phyloP scores from a whole-genome alignment of 805 yeast genomes.

The Starmerella potacharoeniae region DNA sequence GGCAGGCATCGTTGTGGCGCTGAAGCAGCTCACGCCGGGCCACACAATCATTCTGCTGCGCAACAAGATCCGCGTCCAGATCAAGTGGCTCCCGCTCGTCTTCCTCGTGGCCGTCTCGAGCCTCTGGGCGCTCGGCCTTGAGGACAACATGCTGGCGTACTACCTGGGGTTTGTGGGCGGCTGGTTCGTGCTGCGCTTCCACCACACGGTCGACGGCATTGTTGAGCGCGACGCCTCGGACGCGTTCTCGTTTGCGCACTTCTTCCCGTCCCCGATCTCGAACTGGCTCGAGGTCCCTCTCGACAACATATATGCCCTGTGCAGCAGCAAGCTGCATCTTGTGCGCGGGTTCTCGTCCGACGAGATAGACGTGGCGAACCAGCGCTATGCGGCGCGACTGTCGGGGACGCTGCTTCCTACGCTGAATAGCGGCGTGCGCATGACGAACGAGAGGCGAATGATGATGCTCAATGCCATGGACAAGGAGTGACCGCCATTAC shows the following conservation, averaged over 20 bases:
- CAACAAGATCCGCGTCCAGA: conserved; percentile 35
- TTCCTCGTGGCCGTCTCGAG: conserved; percentile 26
- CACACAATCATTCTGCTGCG: conserved; percentile 42
- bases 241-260: conserved; percentile 68
- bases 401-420: conserved; percentile 21
- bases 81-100: conserved; percentile 34
- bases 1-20: conserved; percentile 49
- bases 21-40: conserved; percentile 55
- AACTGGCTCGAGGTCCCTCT: conserved; percentile 44
- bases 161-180: conserved; percentile 46
- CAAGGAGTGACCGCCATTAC: no score
- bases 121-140: conserved; percentile 24
- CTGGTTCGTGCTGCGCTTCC: conserved; percentile 72
- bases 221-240: conserved; percentile 81
- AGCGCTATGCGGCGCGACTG: conserved; percentile 20
- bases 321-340: conserved; percentile 16
- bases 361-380: conserved; percentile 22
- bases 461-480: conserved; percentile 21
- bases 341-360: conserved; percentile 16
- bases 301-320: conserved; percentile 32
- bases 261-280: conserved; percentile 61
- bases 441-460: conserved; percentile 21
- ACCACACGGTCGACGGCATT: conserved; percentile 41
- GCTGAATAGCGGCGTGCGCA: conserved; percentile 11
- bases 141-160: conserved; percentile 23